phyloP scores from a whole-genome alignment of 306 rosid species.

The Parietaria judaica region DNA sequence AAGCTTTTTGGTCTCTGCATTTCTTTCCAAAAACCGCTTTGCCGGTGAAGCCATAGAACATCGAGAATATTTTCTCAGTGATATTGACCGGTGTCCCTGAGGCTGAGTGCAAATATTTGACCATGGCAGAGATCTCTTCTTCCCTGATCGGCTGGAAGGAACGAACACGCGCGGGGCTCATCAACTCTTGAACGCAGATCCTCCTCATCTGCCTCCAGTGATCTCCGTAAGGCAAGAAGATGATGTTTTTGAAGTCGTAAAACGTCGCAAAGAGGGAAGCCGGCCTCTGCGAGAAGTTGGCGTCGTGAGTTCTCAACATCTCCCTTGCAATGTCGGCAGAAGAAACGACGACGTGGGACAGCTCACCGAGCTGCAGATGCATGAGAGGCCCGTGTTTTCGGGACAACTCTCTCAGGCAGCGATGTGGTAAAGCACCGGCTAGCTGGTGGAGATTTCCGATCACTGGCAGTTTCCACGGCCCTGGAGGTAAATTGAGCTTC shows the following conservation, averaged over 20 bases:
- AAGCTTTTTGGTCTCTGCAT: neutral
- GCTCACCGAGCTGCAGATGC: constrained; percentile 1
- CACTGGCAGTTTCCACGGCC: constrained; percentile 10
- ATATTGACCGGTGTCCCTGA: neutral
- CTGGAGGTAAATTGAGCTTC: constrained; percentile 3
- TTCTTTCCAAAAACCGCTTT: constrained; percentile 2
- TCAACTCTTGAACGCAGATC: neutral
- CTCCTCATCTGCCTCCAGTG: constrained; percentile 2
- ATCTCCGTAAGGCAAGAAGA: constrained; percentile 7
- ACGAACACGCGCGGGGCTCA: neutral
- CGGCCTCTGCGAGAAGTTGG: neutral
- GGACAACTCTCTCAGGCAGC: constrained; percentile 5
- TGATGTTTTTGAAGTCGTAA: neutral
- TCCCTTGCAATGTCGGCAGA: no score
- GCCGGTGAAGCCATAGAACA: neutral
- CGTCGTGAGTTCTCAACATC: no score
- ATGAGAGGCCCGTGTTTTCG: constrained; percentile 15
- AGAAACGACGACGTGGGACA: no score
- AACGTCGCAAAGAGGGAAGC: neutral
- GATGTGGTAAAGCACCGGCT: constrained; percentile 6
- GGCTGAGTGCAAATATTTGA: neutral
- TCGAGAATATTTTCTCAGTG: neutral
- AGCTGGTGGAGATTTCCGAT: constrained; percentile 19
- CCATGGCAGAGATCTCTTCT: constrained; percentile 14
- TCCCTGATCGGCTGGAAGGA: constrained; percentile 5